These are phyloP conservation scores for Saccharomycopsis sp. DNA, from an alignment of 805 yeast genomes.

Conservation along the genomic window DNA sequence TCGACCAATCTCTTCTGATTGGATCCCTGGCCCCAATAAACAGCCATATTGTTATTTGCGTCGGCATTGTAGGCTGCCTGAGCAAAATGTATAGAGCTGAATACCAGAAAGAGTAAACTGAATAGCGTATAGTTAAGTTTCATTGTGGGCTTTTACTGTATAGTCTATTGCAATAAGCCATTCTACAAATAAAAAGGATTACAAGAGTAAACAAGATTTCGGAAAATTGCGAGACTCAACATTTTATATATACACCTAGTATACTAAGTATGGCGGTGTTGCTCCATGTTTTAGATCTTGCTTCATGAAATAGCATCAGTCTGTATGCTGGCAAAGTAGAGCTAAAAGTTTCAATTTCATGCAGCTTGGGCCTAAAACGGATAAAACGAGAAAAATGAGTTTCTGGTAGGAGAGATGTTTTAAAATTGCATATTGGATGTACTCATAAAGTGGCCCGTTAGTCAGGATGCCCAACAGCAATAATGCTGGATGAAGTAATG, in stretches of 20 bases:
- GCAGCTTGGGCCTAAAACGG: background rate
- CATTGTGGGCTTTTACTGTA: background rate
- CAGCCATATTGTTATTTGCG: conserved; percentile 39
- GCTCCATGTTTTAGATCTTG: background rate
- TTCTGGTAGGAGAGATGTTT: background rate
- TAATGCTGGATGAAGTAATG: too few relatives aligned
- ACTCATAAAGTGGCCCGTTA: too few relatives aligned
- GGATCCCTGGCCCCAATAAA: conserved; percentile 70
- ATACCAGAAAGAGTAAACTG: background rate
- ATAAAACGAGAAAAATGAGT: background rate
- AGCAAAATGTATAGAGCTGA: background rate
- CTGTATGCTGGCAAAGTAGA: background rate
- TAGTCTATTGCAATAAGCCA: background rate
- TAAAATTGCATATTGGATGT: background rate
- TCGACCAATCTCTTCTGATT: conserved; percentile 36
- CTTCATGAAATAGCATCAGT: background rate
- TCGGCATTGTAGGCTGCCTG: background rate
- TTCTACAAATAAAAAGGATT: background rate
- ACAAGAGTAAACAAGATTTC: background rate
- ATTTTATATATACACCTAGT: background rate
- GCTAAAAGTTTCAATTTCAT: background rate
- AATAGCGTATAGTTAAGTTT: background rate
- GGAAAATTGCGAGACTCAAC: background rate
- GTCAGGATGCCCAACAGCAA: too few relatives aligned
- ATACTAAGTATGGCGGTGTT: background rate